Base-by-base conservation (phyloP, 2,329 filamentous ascomycete species). In the Phoma sp. region DNA sequence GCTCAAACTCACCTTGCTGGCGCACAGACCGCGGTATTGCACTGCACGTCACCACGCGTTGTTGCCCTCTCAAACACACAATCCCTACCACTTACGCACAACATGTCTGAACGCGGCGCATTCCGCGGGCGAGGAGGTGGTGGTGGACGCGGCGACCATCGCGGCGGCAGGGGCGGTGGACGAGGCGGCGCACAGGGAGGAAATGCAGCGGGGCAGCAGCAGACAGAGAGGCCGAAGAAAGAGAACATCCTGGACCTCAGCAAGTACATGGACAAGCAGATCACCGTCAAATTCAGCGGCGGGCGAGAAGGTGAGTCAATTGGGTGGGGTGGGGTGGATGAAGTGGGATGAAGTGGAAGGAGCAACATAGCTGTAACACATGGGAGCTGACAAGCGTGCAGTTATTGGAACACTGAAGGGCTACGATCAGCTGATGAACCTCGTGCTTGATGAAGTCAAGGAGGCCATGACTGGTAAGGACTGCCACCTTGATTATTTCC, bases 261-360 rank as follows among this genome's bases (percentile, higher is more conserved):
- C 73, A 96, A 96, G 80, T 99, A 98, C 77, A 92, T 96, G 89
- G 92, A 99, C 77, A 96, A 97, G 84, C 84, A 89, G 72, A 92
- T 99, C 65, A 90, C 85, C 9, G 93, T 99, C 74, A 98, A 98
- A 79, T 98, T 99, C 77, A 97, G 92, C 71, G 95, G 95, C 34
- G 95, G 95, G 1, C 82, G 93, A 56, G 92, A 97, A 82, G 91
- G 92, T 95, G 73, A 57, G 83, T 55, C 23, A 21, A 37, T 17
- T 46, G 38, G 18, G 26, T 40, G 46, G 37, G 49, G 34, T 57
- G 60, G 23, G 23, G 21, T 38, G n/a, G n/a, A n/a, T n/a, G n/a
- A n/a, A n/a, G n/a, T 20, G 33, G 9, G 39, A 17, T 17, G 7
- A 15, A 2, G 26, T 28, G 12, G 21, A n/a, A 32, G 36, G 58